These are phyloP conservation scores for Kodamaea sp. DNA, from an alignment of 1,139 yeast species.

Conservation along the genomic window DNA sequence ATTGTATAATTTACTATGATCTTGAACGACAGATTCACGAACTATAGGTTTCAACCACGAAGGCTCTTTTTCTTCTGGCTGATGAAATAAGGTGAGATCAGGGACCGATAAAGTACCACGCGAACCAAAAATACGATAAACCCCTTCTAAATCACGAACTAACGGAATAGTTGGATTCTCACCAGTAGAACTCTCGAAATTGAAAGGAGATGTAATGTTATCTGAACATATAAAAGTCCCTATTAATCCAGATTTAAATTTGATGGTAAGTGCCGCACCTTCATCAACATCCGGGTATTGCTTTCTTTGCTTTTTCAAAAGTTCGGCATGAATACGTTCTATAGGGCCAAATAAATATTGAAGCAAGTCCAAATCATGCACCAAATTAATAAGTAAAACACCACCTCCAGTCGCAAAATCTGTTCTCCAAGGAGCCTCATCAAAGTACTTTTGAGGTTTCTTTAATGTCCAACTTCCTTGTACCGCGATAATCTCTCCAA, in stretches of 20 bases:
- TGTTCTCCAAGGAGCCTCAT: slow-evolving; percentile 36
- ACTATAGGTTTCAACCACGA: slow-evolving; percentile 22
- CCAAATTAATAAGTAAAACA: slow-evolving; percentile 34
- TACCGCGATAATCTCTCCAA: slow-evolving; percentile 35
- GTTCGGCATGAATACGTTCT: slow-evolving; percentile 36
- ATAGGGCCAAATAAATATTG: slow-evolving; percentile 39
- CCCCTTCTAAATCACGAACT: slow-evolving; percentile 27
- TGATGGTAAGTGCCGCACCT: slow-evolving; percentile 36
- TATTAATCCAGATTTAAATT: slow-evolving; percentile 30
- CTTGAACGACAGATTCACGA: slow-evolving; percentile 13
- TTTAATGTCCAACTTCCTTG: slow-evolving; percentile 41
- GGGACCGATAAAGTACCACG: slow-evolving; percentile 38
- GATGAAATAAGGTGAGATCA: slow-evolving; percentile 35
- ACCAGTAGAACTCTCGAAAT: slow-evolving; percentile 40
- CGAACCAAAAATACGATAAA: slow-evolving; percentile 37
- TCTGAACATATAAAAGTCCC: slow-evolving; percentile 42
- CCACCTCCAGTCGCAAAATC: slow-evolving; percentile 36
- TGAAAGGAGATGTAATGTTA: slow-evolving; percentile 37
- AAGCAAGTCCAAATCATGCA: slow-evolving; percentile 40
- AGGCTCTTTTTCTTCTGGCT: slow-evolving; percentile 16
- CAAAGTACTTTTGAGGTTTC: slow-evolving; percentile 32
- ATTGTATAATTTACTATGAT: slow-evolving; percentile 11
- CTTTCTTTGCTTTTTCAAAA: slow-evolving; percentile 28
- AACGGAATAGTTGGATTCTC: slow-evolving; percentile 40
- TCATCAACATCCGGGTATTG: slow-evolving; percentile 35